Evolutionary conservation across 176 grass and related monocot species (phyloP).

Genomic region (Canna indica): DNA sequence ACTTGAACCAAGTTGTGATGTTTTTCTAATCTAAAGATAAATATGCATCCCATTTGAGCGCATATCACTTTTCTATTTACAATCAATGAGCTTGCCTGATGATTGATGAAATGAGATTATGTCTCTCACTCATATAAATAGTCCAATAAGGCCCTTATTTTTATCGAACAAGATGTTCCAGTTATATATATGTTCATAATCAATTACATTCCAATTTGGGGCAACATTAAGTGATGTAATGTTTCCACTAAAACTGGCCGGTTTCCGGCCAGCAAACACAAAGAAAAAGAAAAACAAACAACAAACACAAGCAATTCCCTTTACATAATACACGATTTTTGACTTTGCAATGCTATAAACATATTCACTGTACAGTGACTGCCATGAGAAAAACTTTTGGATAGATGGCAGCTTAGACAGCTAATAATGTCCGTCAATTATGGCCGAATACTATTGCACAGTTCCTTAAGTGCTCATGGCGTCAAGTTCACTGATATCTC

Average conservation of each 20-base stretch:
- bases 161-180: background rate
- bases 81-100: background rate
- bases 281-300: background rate
- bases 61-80: background rate
- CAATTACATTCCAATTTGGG: background rate
- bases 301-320: background rate
- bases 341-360: conserved; percentile 22
- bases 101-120: no score
- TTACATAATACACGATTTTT: conserved; percentile 18
- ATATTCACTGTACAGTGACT: conserved; percentile 36
- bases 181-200: background rate
- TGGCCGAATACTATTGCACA: conserved; percentile 14
- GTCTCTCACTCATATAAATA: background rate
- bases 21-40: no score
- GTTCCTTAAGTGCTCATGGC: conserved; percentile 33
- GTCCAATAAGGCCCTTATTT: background rate
- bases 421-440: conserved; percentile 31
- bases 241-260: conserved; percentile 30
- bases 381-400: conserved; percentile 13
- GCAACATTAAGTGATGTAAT: background rate
- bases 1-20: no score
- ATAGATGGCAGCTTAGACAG: conserved; percentile 18
- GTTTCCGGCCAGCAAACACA: conserved; percentile 49
- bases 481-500: conserved; percentile 92
- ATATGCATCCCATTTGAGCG: background rate